phyloP scores from a whole-genome alignment of 176 grass and related monocot species.

The Guadua angustifolia region DNA sequence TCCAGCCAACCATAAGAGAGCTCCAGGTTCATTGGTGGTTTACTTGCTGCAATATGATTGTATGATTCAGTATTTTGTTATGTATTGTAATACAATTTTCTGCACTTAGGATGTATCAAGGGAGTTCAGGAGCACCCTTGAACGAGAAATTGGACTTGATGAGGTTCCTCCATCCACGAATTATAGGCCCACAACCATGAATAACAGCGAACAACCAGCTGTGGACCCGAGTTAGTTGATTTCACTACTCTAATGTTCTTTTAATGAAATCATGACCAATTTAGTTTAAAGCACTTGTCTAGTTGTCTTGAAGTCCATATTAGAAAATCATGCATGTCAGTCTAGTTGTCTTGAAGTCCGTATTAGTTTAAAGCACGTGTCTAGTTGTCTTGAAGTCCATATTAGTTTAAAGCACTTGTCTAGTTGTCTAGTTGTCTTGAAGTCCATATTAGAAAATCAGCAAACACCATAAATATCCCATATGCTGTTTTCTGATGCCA shows the following conservation, averaged over 20 bases:
- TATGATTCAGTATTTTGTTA: neutral
- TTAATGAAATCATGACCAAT: neutral
- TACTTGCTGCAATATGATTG: conserved; percentile 15
- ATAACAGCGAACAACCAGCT: conserved; percentile 55
- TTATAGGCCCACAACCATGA: conserved; percentile 55
- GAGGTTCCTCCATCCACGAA: conserved; percentile 61
- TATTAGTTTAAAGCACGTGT: conserved; percentile 15
- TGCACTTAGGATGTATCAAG: conserved; percentile 81
- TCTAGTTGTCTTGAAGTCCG: too few relatives aligned
- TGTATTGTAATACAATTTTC: conserved; percentile 26
- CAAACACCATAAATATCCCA: neutral
- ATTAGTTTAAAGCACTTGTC: too few relatives aligned
- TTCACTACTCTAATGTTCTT: conserved; percentile 22
- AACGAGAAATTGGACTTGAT: conserved; percentile 94
- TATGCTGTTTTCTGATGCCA: neutral
- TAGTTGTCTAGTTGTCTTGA: too few relatives aligned
- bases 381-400: too few relatives aligned
- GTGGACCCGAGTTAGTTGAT: conserved; percentile 64
- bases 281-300: conserved; percentile 13
- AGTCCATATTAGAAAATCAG: too few relatives aligned
- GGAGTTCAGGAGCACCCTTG: conserved; percentile 94
- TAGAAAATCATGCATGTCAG: conserved; percentile 25
- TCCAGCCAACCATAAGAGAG: conserved; percentile 94
- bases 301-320: neutral
- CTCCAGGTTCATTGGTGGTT: conserved; percentile 70